These are phyloP conservation scores for Trichoderma breve DNA, from an alignment of 2,329 filamentous ascomycete species.

Conservation along the genomic window DNA sequence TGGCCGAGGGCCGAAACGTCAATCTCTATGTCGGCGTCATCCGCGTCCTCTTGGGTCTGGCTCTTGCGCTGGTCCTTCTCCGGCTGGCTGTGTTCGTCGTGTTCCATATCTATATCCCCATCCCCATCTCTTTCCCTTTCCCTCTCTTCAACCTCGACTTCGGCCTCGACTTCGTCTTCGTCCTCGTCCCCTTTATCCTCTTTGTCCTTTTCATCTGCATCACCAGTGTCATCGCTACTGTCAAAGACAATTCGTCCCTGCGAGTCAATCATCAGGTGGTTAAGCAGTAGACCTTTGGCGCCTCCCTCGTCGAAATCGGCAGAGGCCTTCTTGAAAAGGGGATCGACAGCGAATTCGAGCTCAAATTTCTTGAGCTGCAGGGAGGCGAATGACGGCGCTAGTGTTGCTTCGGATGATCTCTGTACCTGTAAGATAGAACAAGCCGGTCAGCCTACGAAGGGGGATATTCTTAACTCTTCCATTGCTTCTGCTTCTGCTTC, in stretches of 20 bases:
- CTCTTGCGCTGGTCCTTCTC: conserved; percentile 41
- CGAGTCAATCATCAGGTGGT: conserved; percentile 93
- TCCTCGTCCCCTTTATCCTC: conserved; percentile 41
- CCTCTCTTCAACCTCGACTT: conserved; percentile 26
- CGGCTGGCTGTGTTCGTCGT: conserved; percentile 30
- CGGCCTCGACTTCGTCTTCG: conserved; percentile 37
- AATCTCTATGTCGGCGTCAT: conserved; percentile 60
- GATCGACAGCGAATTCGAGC: conserved; percentile 92
- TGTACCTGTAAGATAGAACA: conserved; percentile 47
- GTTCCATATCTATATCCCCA: conserved; percentile 39
- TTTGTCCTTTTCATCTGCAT: conserved; percentile 41
- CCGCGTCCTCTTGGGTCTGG: conserved; percentile 45
- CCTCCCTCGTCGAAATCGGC: conserved; percentile 98
- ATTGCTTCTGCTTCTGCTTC: background rate
- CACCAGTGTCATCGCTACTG: conserved; percentile 82
- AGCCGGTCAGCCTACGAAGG: conserved; percentile 1
- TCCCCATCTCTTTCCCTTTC: conserved; percentile 46
- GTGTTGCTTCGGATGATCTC: conserved; percentile 86
- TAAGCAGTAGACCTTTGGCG: conserved; percentile 89
- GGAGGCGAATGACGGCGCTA: conserved; percentile 83
- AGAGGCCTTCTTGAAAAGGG: conserved; percentile 98
- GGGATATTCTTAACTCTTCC: background rate
- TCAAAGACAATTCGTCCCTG: conserved; percentile 95
- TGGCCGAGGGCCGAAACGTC: conserved; percentile 72
- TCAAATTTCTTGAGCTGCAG: conserved; percentile 97